phyloP scores from a whole-genome alignment of 2,329 filamentous ascomycete genomes.

The Aspergillus sp. region DNA sequence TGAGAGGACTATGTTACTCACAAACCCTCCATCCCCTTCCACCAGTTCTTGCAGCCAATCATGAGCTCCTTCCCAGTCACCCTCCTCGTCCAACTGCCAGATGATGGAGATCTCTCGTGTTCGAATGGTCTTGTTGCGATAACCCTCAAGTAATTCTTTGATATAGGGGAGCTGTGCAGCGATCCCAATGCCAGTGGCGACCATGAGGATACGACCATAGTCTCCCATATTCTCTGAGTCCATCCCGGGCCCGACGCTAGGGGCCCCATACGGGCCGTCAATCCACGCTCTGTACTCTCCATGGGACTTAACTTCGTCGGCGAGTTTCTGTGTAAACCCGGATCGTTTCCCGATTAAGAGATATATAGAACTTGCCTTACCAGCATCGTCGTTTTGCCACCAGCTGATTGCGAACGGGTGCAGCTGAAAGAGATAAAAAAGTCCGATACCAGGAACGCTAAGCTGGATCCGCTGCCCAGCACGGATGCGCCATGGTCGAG shows the following conservation, averaged over 20 bases:
- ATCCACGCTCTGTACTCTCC: constrained; percentile 28
- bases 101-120: constrained; percentile 34
- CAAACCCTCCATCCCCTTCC: constrained; percentile 19
- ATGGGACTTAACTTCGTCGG: constrained; percentile 12
- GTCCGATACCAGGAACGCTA: constrained; percentile 23
- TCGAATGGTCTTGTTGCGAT: constrained; percentile 26
- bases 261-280: constrained; percentile 32
- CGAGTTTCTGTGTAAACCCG: constrained; percentile 27
- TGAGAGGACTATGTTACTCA: neutral
- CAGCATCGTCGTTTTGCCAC: constrained; percentile 25
- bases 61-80: constrained; percentile 25
- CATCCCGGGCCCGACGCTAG: constrained; percentile 13
- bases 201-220: constrained; percentile 40
- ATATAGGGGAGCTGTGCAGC: constrained; percentile 40
- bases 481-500: constrained; percentile 24
- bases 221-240: constrained; percentile 25
- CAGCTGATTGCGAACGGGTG: constrained; percentile 35
- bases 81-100: constrained; percentile 32
- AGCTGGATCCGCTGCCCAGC: constrained; percentile 29
- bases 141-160: constrained; percentile 38
- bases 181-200: constrained; percentile 42
- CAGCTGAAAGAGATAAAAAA: constrained; percentile 31
- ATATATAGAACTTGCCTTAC: constrained; percentile 21
- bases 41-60: constrained; percentile 29
- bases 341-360: constrained; percentile 30